phyloP scores from a whole-genome alignment of 352 stramenopile genomes.

The Phytophthora tentaculata region DNA sequence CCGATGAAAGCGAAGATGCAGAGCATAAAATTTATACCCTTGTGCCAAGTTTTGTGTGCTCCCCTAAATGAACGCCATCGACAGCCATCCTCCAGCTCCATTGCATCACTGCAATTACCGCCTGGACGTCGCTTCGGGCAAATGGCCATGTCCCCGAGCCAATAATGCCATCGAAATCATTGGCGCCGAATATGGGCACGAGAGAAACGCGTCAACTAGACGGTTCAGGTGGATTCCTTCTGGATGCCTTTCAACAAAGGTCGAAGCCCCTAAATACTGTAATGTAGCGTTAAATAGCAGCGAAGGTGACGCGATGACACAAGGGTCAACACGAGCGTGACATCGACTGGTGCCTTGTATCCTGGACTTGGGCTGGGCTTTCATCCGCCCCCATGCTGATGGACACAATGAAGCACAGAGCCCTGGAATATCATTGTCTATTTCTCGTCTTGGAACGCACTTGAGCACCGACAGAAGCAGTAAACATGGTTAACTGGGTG shows the following conservation, averaged over 20 bases:
- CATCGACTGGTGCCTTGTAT: conserved; percentile 35
- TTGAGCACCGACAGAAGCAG: conserved; percentile 15
- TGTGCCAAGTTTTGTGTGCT: neutral
- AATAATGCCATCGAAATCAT: conserved; percentile 13
- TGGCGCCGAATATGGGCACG: conserved; percentile 3
- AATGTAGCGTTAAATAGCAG: conserved; percentile 26
- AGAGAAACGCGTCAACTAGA: conserved; percentile 37
- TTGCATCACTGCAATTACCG: conserved; percentile 40
- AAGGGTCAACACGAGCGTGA: conserved; percentile 18
- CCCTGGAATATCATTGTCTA: conserved; percentile 34
- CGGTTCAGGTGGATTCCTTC: conserved; percentile 19
- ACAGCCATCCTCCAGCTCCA: neutral
- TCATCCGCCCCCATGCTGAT: conserved; percentile 7
- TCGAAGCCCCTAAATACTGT: neutral
- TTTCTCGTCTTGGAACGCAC: conserved; percentile 32
- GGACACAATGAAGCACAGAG: neutral
- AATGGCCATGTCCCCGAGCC: conserved; percentile 31
- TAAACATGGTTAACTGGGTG: conserved; percentile 56
- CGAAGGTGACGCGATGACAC: conserved; percentile 24
- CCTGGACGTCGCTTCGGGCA: conserved; percentile 32
- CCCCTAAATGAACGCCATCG: too few species aligned
- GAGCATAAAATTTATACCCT: too few species aligned
- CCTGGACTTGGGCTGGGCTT: conserved; percentile 15
- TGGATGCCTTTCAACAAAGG: conserved; percentile 17
- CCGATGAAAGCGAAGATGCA: conserved; percentile 1